Percentiles rank a stretch among this genome's conserved stretches.
Conservation (phyloP, 768 basidiomycete species). For the Sarcodon sp. region DNA sequence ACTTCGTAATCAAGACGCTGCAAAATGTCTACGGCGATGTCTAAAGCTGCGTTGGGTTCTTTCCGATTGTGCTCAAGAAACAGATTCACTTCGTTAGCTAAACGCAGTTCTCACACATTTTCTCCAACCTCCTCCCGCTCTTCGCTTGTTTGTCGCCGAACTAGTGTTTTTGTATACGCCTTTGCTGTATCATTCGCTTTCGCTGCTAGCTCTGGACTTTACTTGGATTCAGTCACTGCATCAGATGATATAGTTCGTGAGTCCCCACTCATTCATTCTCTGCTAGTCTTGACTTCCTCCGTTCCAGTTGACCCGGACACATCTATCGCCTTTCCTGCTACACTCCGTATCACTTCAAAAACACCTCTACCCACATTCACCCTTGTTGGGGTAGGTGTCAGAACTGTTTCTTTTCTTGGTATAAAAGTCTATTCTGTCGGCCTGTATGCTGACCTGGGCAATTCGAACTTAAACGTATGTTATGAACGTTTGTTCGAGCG, state of each 20-base stretch:
- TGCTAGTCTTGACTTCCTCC: neutral
- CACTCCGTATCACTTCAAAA: conserved; percentile 51
- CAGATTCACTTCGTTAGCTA: too few species aligned
- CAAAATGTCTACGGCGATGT: too few species aligned
- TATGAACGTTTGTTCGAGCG: neutral
- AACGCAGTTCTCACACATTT: too few species aligned
- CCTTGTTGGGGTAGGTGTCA: conserved; percentile 74
- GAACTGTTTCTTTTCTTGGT: conserved; percentile 80
- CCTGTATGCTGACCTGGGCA: conserved; percentile 78
- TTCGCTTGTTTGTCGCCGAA: neutral
- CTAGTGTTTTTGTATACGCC: conserved; percentile 4
- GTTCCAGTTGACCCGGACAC: conserved; percentile 59
- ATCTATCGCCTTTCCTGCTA: conserved; percentile 59
- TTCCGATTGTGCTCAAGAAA: too few species aligned
- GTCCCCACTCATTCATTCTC: neutral
- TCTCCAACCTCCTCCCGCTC: too few species aligned
- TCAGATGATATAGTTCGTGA: conserved; percentile 5
- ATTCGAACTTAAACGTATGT: conserved; percentile 43
- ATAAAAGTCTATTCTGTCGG: conserved; percentile 85
- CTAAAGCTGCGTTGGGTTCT: too few species aligned
- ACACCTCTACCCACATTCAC: conserved; percentile 47
- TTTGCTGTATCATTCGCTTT: conserved; percentile 20
- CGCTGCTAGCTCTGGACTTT: conserved; percentile 26
- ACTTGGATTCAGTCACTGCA: conserved; percentile 19
- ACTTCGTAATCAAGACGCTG: too few species aligned